Conservation (phyloP, 2,329 filamentous ascomycete species). For the Sarocladium kiliense region DNA sequence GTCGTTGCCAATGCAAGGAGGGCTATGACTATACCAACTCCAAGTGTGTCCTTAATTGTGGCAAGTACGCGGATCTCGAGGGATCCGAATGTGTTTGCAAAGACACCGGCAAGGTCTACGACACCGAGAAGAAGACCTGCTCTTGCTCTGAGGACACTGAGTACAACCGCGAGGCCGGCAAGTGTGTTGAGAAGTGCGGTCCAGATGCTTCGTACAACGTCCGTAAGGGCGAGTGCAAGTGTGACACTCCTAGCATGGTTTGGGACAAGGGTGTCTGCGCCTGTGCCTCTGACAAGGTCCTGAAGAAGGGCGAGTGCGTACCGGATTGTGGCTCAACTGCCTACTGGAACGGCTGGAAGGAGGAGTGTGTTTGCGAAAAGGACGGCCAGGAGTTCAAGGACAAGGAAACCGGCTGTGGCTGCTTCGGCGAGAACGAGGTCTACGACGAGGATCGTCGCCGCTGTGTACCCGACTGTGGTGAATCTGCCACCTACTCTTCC, state of each 20-base stretch:
- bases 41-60: constrained; percentile 1
- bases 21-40: neutral
- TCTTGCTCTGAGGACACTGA: neutral
- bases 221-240: neutral
- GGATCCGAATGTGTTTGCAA: neutral
- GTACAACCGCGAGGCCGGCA: neutral
- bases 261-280: neutral
- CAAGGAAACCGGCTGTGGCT: neutral
- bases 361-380: neutral
- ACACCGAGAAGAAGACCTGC: neutral
- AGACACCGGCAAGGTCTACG: neutral
- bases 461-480: neutral
- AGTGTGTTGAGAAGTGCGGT: neutral
- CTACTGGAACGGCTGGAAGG: neutral
- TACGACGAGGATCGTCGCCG: neutral
- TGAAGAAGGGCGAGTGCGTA: neutral
- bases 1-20: neutral
- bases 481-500: neutral
- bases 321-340: neutral
- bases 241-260: neutral
- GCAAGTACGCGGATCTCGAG: neutral
- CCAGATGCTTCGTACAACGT: neutral
- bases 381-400: neutral
- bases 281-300: neutral
- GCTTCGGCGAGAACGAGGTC: neutral